Percentiles rank a stretch among this genome's conserved stretches.
These are phyloP conservation scores for Hydnum rufescens DNA, from an alignment of 768 basidiomycete species.

Conservation along the genomic window DNA sequence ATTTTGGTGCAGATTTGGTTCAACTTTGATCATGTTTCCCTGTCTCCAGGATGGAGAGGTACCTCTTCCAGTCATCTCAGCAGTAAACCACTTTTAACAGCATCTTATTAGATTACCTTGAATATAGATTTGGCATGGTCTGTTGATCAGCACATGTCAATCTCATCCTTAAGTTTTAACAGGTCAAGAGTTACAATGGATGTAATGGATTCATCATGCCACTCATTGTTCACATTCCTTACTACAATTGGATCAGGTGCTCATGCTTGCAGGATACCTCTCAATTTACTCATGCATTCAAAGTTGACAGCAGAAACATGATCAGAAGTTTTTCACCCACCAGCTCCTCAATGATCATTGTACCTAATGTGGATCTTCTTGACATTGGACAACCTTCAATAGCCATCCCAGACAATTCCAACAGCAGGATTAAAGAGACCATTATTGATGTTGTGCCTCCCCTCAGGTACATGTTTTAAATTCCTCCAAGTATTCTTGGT, in stretches of 20 bases:
- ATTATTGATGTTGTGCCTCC: neutral
- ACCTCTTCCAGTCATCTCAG: too few relatives aligned
- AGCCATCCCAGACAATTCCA: neutral
- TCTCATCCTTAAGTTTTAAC: neutral
- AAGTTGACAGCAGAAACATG: constrained; percentile 40
- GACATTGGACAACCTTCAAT: too few relatives aligned
- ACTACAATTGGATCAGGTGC: constrained; percentile 44
- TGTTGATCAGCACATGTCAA: neutral
- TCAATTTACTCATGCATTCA: constrained; percentile 29
- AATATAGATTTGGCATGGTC: constrained; percentile 59
- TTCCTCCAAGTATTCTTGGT: neutral
- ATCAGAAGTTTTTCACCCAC: constrained; percentile 21
- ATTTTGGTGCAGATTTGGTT: too few relatives aligned
- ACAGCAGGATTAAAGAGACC: neutral
- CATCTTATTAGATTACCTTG: constrained; percentile 43
- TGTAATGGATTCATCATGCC: constrained; percentile 52
- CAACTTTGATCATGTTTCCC: constrained; percentile 24
- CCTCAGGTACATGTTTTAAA: neutral
- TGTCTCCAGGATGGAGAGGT: neutral
- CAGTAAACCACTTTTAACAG: too few relatives aligned
- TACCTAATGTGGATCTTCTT: too few relatives aligned
- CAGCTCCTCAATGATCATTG: too few relatives aligned
- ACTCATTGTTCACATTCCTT: constrained; percentile 35
- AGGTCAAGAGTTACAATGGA: constrained; percentile 47
- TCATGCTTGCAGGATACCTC: constrained; percentile 27